Percentiles rank a stretch among this genome's conserved stretches.
These are phyloP conservation scores for Thraustochytrium striatum DNA, from an alignment of 352 stramenopile genomes.

Conservation along the genomic window DNA sequence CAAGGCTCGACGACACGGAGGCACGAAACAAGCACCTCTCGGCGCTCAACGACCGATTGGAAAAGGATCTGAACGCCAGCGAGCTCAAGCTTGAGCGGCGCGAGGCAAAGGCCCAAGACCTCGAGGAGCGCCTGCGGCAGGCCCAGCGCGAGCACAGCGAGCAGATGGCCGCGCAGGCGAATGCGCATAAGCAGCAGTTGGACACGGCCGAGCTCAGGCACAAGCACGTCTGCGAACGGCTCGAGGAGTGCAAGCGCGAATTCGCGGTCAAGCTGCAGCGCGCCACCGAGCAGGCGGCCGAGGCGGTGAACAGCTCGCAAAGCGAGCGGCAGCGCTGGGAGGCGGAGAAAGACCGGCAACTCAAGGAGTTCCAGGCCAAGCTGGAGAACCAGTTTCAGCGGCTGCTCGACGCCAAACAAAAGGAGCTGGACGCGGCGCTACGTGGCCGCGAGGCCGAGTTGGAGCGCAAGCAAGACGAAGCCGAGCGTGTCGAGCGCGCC, in stretches of 20 bases:
- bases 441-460: neutral
- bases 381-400: constrained; percentile 17
- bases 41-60: neutral
- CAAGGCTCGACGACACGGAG: neutral
- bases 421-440: constrained; percentile 14
- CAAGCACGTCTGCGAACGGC: neutral
- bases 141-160: neutral
- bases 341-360: constrained; percentile 17
- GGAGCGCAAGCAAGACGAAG: neutral
- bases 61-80: neutral
- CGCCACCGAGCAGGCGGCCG: neutral
- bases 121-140: constrained; percentile 7
- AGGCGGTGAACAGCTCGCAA: neutral
- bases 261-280: neutral
- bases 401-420: constrained; percentile 33
- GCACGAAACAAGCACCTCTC: neutral
- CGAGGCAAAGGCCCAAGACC: neutral
- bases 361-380: neutral
- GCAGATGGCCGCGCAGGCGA: neutral
- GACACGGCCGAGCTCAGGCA: neutral
- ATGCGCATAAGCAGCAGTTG: neutral
- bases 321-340: constrained; percentile 10
- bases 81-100: neutral
- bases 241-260: constrained; percentile 6
- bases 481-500: constrained; percentile 14